A percentile compares a stretch with the other conserved stretches of the same genome.
Evolutionary conservation across 202 grass and related monocot genomes (phyloP).

Genomic region (Elaeis oleifera): DNA sequence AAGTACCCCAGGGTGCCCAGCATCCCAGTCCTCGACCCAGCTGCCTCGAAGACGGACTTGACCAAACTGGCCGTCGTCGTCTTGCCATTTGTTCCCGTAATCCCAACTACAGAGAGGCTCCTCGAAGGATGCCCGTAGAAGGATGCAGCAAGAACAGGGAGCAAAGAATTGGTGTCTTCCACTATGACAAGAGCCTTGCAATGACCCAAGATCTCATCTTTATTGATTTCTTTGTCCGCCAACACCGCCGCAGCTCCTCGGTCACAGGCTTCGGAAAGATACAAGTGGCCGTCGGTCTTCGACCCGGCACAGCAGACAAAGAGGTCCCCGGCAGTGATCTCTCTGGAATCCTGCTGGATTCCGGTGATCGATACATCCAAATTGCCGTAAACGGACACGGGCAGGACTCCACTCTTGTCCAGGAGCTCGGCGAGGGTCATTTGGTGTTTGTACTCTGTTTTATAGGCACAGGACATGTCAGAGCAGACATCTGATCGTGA

Average conservation of each 20-base stretch:
- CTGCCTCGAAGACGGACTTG: constrained; percentile 1
- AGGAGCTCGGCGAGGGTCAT: constrained; percentile 3
- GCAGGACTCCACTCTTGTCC: neutral
- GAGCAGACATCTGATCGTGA: too few species aligned
- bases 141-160: neutral
- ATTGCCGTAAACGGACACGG: neutral
- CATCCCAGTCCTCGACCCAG: neutral
- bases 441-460: neutral
- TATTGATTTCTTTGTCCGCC: neutral
- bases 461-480: too few species aligned
- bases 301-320: neutral
- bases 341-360: neutral
- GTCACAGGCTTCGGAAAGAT: neutral
- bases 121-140: constrained; percentile 11
- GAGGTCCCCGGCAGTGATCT: constrained; percentile 1
- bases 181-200: neutral
- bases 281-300: neutral
- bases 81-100: constrained; percentile 14
- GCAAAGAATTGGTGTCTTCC: neutral
- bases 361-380: neutral
- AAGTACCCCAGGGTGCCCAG: constrained; percentile 5
- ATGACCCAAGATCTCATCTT: neutral
- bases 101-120: constrained; percentile 3
- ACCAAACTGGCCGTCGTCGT: constrained; percentile 13
- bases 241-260: constrained; percentile 2